A percentile compares a stretch with the other conserved stretches of the same genome.
Evolutionary conservation across 1,284 basidiomycete genomes (phyloP).

Genomic region (Takashimella koratensis): DNA sequence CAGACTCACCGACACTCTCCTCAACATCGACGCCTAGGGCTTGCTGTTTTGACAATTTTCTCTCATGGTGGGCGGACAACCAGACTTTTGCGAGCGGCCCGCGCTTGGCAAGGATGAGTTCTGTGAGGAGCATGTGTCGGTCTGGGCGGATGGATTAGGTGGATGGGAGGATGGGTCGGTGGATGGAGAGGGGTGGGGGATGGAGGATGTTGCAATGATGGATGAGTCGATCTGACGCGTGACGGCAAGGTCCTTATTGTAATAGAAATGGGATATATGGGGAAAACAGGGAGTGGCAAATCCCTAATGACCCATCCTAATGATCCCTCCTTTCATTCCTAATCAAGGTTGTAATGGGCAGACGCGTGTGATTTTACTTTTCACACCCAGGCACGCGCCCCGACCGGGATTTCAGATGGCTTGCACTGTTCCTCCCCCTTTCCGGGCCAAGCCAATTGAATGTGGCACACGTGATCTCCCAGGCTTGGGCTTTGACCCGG

Average conservation of each 20-base stretch:
- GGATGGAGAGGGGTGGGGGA: background rate
- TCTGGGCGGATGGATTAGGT: too few relatives aligned
- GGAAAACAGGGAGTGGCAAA: background rate
- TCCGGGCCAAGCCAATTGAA: too few relatives aligned
- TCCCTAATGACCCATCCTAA: background rate
- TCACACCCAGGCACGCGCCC: too few relatives aligned
- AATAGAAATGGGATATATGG: too few relatives aligned
- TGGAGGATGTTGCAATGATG: background rate
- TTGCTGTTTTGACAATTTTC: constrained; percentile 93
- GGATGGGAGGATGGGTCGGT: background rate
- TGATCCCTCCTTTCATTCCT: background rate
- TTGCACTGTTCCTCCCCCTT: too few relatives aligned
- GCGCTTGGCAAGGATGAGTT: constrained; percentile 85
- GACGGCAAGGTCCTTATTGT: background rate
- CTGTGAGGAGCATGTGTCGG: constrained; percentile 78
- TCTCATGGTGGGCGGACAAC: constrained; percentile 98
- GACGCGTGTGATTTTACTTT: background rate
- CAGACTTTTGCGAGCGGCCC: constrained; percentile 95
- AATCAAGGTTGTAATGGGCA: background rate
- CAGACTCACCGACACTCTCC: constrained; percentile 75
- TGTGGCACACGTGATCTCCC: too few relatives aligned
- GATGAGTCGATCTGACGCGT: background rate
- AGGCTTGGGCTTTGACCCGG: too few relatives aligned
- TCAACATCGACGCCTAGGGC: constrained; percentile 91
- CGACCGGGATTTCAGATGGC: too few relatives aligned